phyloP scores from a whole-genome alignment of 768 basidiomycete genomes.

The Macrolepiota dolichaula region DNA sequence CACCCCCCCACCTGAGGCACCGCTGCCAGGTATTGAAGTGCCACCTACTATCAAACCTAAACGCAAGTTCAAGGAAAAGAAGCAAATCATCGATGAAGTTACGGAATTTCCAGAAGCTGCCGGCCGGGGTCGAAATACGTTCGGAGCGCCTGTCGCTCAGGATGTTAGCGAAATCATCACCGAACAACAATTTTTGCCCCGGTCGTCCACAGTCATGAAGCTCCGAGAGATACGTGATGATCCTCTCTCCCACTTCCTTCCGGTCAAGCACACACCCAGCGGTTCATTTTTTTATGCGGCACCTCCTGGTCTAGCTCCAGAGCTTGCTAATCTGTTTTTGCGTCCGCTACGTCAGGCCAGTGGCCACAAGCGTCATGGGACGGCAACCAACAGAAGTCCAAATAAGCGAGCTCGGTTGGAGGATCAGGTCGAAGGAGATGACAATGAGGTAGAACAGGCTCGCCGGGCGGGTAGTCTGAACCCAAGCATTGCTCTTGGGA shows the following conservation, averaged over 20 bases:
- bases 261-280: slow-evolving; percentile 69
- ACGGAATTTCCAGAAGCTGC: slow-evolving; percentile 77
- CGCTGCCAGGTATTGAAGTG: slow-evolving; percentile 44
- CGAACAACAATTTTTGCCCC: slow-evolving; percentile 82
- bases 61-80: slow-evolving; percentile 64
- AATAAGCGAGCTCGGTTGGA: slow-evolving; percentile 60
- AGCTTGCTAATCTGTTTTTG: slow-evolving; percentile 81
- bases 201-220: slow-evolving; percentile 81
- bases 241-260: slow-evolving; percentile 81
- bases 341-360: slow-evolving; percentile 56
- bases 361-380: slow-evolving; percentile 57
- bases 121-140: slow-evolving; percentile 52
- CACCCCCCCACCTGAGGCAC: slow-evolving; percentile 70
- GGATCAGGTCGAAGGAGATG: slow-evolving; percentile 44
- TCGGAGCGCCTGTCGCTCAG: slow-evolving; percentile 51
- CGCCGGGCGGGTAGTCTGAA: slow-evolving; percentile 66
- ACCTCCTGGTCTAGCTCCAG: slow-evolving; percentile 79
- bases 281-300: slow-evolving; percentile 80
- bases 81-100: slow-evolving; percentile 86
- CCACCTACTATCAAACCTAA: slow-evolving; percentile 26
- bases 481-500: slow-evolving; percentile 55
- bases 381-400: slow-evolving; percentile 53
- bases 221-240: slow-evolving; percentile 84
- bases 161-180: slow-evolving; percentile 71
- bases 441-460: slow-evolving; percentile 67